Percentiles rank a stretch among this genome's conserved stretches.
Evolutionary conservation across 768 basidiomycete species (phyloP).

Genomic region (Lactarius hatsudake): DNA sequence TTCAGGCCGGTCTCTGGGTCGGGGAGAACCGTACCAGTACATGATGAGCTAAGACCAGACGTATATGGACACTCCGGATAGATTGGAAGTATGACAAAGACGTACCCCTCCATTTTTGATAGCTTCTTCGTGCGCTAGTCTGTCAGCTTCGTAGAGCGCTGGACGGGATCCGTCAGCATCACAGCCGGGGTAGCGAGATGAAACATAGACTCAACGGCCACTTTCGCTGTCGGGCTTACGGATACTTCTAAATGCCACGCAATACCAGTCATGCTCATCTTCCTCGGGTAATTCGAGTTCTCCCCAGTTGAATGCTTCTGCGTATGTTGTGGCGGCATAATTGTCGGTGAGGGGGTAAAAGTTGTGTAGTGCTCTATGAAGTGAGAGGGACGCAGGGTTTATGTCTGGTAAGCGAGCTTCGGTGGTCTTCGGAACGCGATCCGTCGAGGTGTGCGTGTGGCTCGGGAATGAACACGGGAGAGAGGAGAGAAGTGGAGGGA

Average conservation of each 20-base stretch:
- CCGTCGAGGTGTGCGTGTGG: slow-evolving; percentile 30
- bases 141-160: slow-evolving; percentile 88
- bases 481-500: slow-evolving; percentile 81
- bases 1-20: slow-evolving; percentile 74
- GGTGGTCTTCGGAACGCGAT: slow-evolving; percentile 50
- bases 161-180: slow-evolving; percentile 18
- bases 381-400: slow-evolving; percentile 75
- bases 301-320: slow-evolving; percentile 85
- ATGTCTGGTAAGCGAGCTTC: slow-evolving; percentile 80
- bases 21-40: slow-evolving; percentile 94
- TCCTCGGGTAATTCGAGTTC: slow-evolving; percentile 63
- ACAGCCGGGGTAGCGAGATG: neutral
- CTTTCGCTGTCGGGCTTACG: slow-evolving; percentile 70
- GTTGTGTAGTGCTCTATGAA: slow-evolving; percentile 81
- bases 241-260: slow-evolving; percentile 83
- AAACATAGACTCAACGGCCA: slow-evolving; percentile 42
- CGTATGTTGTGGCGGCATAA: slow-evolving; percentile 67
- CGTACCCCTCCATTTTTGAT: slow-evolving; percentile 80
- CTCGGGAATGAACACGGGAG: slow-evolving; percentile 48
- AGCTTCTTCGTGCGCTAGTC: slow-evolving; percentile 88
- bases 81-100: slow-evolving; percentile 19
- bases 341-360: slow-evolving; percentile 59
- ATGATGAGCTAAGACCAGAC: slow-evolving; percentile 58
- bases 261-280: slow-evolving; percentile 87
- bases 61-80: neutral